These are phyloP conservation scores for Solanum hybrid DNA, from an alignment of 305 asterid species.

Conservation along the genomic window DNA sequence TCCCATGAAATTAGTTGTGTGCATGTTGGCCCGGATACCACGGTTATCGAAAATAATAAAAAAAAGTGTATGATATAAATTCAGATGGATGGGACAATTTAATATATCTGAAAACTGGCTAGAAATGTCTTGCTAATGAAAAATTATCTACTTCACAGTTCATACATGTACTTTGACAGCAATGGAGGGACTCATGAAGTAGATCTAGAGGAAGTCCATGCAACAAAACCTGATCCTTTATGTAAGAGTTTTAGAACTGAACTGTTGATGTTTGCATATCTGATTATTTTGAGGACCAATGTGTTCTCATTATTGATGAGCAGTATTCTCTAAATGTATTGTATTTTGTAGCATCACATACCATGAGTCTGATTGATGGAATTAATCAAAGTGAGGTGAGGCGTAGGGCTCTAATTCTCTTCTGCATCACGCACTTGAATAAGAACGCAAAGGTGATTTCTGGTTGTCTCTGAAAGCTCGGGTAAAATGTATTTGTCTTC, in stretches of 20 bases:
- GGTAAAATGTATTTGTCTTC: neutral
- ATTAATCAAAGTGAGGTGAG: conserved; percentile 67
- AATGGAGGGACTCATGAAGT: conserved; percentile 49
- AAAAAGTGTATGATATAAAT: neutral
- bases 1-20: neutral
- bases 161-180: conserved; percentile 54
- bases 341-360: conserved; percentile 44
- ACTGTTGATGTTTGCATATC: neutral
- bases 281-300: neutral
- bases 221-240: conserved; percentile 53
- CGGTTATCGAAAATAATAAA: neutral
- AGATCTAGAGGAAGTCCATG: conserved; percentile 42
- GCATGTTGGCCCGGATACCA: neutral
- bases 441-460: conserved; percentile 56
- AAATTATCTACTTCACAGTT: conserved; percentile 32
- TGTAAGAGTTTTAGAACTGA: conserved; percentile 35
- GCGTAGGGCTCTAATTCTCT: conserved; percentile 78
- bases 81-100: neutral
- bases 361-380: conserved; percentile 66
- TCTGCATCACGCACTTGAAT: conserved; percentile 60
- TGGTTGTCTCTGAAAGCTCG: neutral
- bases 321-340: conserved; percentile 1
- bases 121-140: neutral
- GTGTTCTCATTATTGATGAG: neutral
- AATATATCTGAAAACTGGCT: neutral